These are phyloP conservation scores for Centrapalus pauciflorus DNA, from an alignment of 129 eudicot genomes.

Conservation along the genomic window DNA sequence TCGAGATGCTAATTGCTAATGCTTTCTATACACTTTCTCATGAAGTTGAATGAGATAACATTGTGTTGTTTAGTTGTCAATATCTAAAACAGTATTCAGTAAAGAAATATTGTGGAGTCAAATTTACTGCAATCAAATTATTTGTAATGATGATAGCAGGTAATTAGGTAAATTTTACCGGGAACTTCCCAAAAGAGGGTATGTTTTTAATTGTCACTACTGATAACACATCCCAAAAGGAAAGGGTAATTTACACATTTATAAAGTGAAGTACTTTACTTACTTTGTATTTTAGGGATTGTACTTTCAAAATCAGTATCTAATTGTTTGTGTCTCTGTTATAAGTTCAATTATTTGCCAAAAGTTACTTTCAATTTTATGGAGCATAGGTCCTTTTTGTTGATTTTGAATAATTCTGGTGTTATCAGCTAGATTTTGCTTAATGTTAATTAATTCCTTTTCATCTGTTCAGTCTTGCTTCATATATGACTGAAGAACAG, in stretches of 20 bases:
- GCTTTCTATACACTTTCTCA: neutral
- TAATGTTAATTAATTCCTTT: neutral
- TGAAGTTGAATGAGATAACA: neutral
- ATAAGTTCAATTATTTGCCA: too few species aligned
- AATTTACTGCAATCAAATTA: neutral
- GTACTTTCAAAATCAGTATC: too few species aligned
- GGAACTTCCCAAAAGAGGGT: too few species aligned
- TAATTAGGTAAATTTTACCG: neutral
- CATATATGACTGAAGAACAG: slow-evolving; percentile 91
- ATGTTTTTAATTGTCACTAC: neutral
- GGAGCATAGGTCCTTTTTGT: too few species aligned
- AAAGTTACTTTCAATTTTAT: too few species aligned
- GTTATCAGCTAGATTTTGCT: slow-evolving; percentile 12
- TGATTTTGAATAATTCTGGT: neutral
- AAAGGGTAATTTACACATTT: too few species aligned
- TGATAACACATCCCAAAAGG: slow-evolving; percentile 3
- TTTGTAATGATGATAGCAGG: neutral
- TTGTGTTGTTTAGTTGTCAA: neutral
- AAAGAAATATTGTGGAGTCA: neutral
- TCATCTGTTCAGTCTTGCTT: slow-evolving; percentile 75
- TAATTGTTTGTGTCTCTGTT: too few species aligned
- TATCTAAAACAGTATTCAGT: too few species aligned
- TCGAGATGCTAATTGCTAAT: neutral
- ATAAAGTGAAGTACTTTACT: too few species aligned
- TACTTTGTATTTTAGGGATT: too few species aligned